A percentile compares a stretch with the other conserved stretches of the same genome.
Evolutionary conservation across 140 eudicot species (phyloP).

Genomic region (Cichorium intybus): DNA sequence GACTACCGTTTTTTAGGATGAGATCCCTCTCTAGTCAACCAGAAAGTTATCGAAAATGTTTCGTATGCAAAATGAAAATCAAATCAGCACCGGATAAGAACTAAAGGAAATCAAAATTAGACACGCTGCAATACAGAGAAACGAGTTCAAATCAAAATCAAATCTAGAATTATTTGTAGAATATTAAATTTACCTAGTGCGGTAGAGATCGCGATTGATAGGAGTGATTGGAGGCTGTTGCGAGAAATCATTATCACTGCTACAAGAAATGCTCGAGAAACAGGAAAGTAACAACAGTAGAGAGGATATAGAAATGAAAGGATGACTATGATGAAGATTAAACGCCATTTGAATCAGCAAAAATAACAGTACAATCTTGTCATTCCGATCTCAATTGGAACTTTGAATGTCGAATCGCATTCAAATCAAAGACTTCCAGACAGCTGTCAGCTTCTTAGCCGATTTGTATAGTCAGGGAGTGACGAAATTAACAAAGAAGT

Average conservation of each 20-base stretch:
- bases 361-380: conserved; percentile 14
- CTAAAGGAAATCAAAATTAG: conserved; percentile 17
- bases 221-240: conserved; percentile 50
- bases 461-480: neutral
- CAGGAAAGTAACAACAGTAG: conserved; percentile 8
- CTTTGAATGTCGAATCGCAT: neutral
- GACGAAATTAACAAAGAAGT: conserved; percentile 21
- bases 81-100: neutral
- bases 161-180: neutral
- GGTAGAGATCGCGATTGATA: conserved; percentile 92
- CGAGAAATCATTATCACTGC: conserved; percentile 31
- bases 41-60: neutral
- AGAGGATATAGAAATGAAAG: neutral
- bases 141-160: neutral
- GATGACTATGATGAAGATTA: conserved; percentile 9
- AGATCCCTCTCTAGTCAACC: conserved; percentile 9
- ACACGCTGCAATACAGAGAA: neutral
- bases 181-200: conserved; percentile 52
- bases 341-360: conserved; percentile 33
- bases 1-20: neutral
- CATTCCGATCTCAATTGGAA: conserved; percentile 26
- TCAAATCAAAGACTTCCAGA: conserved; percentile 12
- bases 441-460: conserved; percentile 10
- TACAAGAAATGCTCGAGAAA: conserved; percentile 14
- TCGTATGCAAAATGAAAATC: neutral